Base-by-base conservation (phyloP, 768 basidiomycete species). In the Macrolepiota dolichaula region DNA sequence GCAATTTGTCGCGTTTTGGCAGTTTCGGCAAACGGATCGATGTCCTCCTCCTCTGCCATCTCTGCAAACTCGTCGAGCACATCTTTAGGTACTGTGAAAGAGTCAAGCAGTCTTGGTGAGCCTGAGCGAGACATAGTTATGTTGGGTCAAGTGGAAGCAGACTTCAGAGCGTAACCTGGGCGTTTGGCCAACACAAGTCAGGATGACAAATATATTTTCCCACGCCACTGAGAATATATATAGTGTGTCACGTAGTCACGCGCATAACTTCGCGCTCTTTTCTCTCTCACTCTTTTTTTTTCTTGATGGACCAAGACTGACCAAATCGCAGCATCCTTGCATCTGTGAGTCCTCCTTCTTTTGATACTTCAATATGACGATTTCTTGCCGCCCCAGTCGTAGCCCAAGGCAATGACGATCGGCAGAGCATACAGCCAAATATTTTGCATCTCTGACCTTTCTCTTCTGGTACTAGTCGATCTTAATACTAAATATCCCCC, bases 1-100 rank as follows among this genome's bases (percentile, higher is more conserved):
- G 96, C 92, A 71, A 98, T 93, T 79, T 98, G 96, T 62, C 92
- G 91, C 69, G 92, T 88, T 58, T 88, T 90, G 53, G 95, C 92
- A 12, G 94, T 96, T 77, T 96, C 94, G 54, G 92, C 92, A 69
- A 94, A 94, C 22, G 92, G 92, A 72, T 96, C 92, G 69, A 91
- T 74, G 74, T 96, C 83, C 69, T 98, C 96, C 70, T 95, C 94
- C 68, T 98, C 96, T 15, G 93, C 94, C 71, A 96, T 84, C 59
- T 94, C 88, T 29, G 89, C 90, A 65, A 98, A 97, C 76, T 98
- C 97, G 72, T 94, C 85, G 42, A 98, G 83, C 55, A 98, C 81
- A 62, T 98, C 95, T 77, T 92, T 96, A 12, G 95, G 94, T 47
- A 83, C 96, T 63, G 95, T 94, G 74, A 88, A 96, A 55, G 92